phyloP scores from a whole-genome alignment of 495 filamentous ascomycete species.

The Cenococcum geophilum region DNA sequence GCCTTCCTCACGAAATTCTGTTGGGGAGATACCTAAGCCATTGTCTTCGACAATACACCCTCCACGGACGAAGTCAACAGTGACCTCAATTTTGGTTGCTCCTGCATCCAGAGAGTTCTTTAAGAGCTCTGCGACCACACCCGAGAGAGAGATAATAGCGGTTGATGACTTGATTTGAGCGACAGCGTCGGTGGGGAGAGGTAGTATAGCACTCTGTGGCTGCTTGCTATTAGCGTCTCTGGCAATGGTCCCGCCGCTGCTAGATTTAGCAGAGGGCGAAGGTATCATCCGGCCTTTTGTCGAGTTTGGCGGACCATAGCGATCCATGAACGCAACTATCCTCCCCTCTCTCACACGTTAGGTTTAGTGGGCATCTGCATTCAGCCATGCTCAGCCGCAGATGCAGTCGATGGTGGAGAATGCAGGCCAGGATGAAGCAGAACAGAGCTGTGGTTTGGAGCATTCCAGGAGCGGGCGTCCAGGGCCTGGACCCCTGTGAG shows the following conservation, averaged over 20 bases:
- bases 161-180: slow-evolving; percentile 86
- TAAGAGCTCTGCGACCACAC: slow-evolving; percentile 66
- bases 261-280: neutral
- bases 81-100: slow-evolving; percentile 63
- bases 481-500: neutral
- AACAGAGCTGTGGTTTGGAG: neutral
- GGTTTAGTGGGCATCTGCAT: neutral
- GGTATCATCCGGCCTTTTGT: neutral
- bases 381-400: neutral
- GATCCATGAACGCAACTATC: slow-evolving; percentile 1
- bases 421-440: neutral
- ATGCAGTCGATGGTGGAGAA: neutral
- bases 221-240: neutral
- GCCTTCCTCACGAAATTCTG: slow-evolving; percentile 63
- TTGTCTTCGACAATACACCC: slow-evolving; percentile 84
- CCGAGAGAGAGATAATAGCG: slow-evolving; percentile 66
- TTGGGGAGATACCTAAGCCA: slow-evolving; percentile 68
- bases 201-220: slow-evolving; percentile 47
- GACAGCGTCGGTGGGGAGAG: slow-evolving; percentile 65
- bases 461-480: neutral
- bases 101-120: slow-evolving; percentile 82
- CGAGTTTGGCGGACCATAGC: neutral
- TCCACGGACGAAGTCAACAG: slow-evolving; percentile 69
- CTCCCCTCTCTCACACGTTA: neutral
- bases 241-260: neutral